These are phyloP conservation scores for Nakazawaea populi DNA, from an alignment of 805 yeast species.

Conservation along the genomic window DNA sequence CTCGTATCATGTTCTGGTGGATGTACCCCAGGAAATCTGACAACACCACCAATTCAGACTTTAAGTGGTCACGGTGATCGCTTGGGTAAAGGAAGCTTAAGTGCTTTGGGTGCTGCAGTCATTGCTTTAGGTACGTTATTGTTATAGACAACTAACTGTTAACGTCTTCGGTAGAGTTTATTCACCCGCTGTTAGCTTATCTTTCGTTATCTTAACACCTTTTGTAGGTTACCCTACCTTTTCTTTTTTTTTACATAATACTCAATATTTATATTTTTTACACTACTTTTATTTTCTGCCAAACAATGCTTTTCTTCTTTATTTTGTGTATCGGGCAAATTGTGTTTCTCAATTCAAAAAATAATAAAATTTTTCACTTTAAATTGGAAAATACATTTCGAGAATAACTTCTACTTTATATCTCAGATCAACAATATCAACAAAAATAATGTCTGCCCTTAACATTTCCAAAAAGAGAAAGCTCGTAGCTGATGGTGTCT, in stretches of 20 bases:
- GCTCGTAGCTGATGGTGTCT: slow-evolving; percentile 99
- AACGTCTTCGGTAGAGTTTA: no score
- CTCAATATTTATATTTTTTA: background rate
- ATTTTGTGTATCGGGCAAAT: no score
- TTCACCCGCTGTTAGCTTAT: no score
- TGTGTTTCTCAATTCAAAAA: background rate
- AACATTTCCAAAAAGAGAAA: slow-evolving; percentile 95
- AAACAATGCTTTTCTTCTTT: background rate
- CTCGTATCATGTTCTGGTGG: background rate
- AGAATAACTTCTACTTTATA: no score
- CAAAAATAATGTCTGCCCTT: slow-evolving; percentile 3
- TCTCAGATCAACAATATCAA: background rate
- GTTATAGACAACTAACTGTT: background rate
- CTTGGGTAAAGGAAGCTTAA: background rate
- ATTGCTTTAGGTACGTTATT: background rate
- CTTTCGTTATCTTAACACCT: no score
- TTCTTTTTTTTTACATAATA: background rate
- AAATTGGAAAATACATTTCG: background rate
- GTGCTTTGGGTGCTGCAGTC: background rate
- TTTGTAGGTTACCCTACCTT: background rate
- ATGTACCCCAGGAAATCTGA: background rate
- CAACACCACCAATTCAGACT: background rate
- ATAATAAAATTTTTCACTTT: background rate
- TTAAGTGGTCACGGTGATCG: background rate
- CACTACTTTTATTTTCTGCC: background rate